phyloP scores from a whole-genome alignment of 306 rosid genomes.

The Medicago ruthenica region DNA sequence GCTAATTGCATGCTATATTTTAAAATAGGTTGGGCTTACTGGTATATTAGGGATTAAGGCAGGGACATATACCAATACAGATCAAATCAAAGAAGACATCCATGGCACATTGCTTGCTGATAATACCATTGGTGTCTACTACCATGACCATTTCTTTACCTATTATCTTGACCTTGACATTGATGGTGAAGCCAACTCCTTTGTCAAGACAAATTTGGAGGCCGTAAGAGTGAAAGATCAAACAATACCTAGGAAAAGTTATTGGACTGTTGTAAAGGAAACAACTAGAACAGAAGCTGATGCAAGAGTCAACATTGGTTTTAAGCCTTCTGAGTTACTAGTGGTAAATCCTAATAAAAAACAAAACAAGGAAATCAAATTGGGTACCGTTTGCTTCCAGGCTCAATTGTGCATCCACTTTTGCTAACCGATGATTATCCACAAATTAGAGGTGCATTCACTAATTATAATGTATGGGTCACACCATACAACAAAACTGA shows the following conservation, averaged over 20 bases:
- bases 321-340: conserved; percentile 44
- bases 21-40: conserved; percentile 56
- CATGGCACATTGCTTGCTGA: conserved; percentile 60
- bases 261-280: conserved; percentile 47
- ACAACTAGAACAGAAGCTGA: conserved; percentile 53
- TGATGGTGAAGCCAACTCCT: conserved; percentile 61
- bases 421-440: conserved; percentile 60
- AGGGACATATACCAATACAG: conserved; percentile 41
- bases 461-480: conserved; percentile 56
- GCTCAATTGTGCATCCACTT: conserved; percentile 43
- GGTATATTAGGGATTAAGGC: conserved; percentile 52
- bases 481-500: conserved; percentile 66
- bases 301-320: conserved; percentile 50
- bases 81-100: conserved; percentile 51
- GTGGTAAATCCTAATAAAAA: conserved; percentile 54
- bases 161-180: conserved; percentile 69
- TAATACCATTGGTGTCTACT: conserved; percentile 49
- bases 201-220: conserved; percentile 54
- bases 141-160: conserved; percentile 65
- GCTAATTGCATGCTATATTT: conserved; percentile 7
- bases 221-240: conserved; percentile 30
- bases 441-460: conserved; percentile 62
- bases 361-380: conserved; percentile 56
- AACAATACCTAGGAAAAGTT: conserved; percentile 52
- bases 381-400: conserved; percentile 54